A percentile compares a stretch with the other conserved stretches of the same genome.
phyloP scores from a whole-genome alignment of 1,284 basidiomycete genomes.

The Rhodotorula sp. region DNA sequence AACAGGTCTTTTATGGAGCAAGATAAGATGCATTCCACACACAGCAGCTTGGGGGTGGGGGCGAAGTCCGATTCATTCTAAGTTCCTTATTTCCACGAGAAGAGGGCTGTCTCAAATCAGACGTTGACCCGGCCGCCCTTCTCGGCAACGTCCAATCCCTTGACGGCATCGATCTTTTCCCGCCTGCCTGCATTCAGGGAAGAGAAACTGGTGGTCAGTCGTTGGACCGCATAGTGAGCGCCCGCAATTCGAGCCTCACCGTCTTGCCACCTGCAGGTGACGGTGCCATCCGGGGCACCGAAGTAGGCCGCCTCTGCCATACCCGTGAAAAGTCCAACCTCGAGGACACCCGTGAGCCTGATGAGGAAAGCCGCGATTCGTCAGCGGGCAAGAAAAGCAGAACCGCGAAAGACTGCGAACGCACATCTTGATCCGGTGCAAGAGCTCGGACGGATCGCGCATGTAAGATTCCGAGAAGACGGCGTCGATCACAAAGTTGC shows the following conservation, averaged over 20 bases:
- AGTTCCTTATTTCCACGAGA: no score
- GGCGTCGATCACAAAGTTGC: slow-evolving; percentile 91
- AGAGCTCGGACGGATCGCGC: slow-evolving; percentile 61
- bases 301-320: slow-evolving; percentile 97
- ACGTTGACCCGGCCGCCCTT: slow-evolving; percentile 1
- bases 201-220: neutral
- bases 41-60: no score
- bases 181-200: neutral
- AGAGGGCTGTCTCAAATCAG: no score
- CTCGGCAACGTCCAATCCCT: slow-evolving; percentile 8
- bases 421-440: slow-evolving; percentile 46
- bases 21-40: no score
- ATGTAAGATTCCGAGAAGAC: slow-evolving; percentile 72
- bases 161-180: slow-evolving; percentile 16
- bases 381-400: neutral
- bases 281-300: slow-evolving; percentile 54
- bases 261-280: slow-evolving; percentile 35
- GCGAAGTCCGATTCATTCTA: no score
- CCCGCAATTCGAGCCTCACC: slow-evolving; percentile 11
- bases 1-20: no score
- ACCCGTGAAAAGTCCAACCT: slow-evolving; percentile 91
- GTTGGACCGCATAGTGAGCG: neutral
- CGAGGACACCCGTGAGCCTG: slow-evolving; percentile 92
- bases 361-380: slow-evolving; percentile 6
- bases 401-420: neutral